Evolutionary conservation across 2,329 filamentous ascomycete genomes (phyloP).

Genomic region (Scleromitrula shiraiana): DNA sequence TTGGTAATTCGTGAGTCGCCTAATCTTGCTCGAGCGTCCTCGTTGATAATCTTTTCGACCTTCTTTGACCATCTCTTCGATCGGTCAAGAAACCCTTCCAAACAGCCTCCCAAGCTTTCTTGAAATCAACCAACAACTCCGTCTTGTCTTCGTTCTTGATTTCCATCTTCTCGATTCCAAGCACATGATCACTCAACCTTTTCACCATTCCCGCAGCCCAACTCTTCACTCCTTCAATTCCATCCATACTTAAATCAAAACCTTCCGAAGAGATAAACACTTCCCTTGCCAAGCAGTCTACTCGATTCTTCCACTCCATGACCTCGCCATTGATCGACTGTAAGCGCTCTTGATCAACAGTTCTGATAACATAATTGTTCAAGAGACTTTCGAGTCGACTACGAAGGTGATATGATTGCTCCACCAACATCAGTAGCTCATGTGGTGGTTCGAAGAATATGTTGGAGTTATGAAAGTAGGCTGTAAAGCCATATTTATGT

Average conservation of each 20-base stretch:
- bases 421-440: conserved; percentile 16
- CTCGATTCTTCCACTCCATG: conserved; percentile 11
- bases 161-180: conserved; percentile 11
- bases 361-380: conserved; percentile 17
- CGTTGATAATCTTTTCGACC: background rate
- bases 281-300: conserved; percentile 13
- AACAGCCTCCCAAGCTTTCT: conserved; percentile 17
- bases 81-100: conserved; percentile 12
- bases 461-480: conserved; percentile 23
- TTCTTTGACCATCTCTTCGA: background rate
- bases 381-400: conserved; percentile 21
- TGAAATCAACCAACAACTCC: conserved; percentile 15
- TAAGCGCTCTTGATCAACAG: conserved; percentile 7
- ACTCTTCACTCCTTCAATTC: conserved; percentile 7
- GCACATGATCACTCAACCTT: conserved; percentile 13
- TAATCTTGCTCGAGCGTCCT: too few species aligned
- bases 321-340: conserved; percentile 12
- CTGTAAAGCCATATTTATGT: conserved; percentile 20
- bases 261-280: conserved; percentile 9
- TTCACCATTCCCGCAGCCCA: conserved; percentile 15
- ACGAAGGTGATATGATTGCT: conserved; percentile 20
- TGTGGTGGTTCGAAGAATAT: conserved; percentile 22
- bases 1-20: too few species aligned
- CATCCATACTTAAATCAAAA: conserved; percentile 3
- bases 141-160: conserved; percentile 11